Conservation (phyloP, 345 rosid species). For the Bretschneidera sinensis region DNA sequence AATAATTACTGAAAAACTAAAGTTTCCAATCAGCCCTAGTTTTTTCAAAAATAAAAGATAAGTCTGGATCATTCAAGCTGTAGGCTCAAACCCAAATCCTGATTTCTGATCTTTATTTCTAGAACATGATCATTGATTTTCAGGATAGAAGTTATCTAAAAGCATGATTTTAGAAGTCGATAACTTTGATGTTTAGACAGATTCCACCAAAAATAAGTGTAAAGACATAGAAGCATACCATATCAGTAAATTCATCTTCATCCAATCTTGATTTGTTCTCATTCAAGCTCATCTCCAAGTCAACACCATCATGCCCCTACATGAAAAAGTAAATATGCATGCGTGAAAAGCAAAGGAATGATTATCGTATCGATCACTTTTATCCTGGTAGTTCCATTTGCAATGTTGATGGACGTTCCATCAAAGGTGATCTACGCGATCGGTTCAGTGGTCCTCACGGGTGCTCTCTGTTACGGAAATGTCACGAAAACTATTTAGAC, state of each 20-base stretch:
- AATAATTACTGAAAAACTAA: no score
- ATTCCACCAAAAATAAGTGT: neutral
- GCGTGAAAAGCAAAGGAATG: neutral
- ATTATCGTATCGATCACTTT: neutral
- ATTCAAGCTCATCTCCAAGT: constrained; percentile 61
- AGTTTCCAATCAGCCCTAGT: neutral
- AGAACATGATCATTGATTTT: neutral
- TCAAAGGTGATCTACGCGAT: no score
- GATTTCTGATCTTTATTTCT: no score
- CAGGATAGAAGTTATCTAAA: neutral
- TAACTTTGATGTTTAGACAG: no score
- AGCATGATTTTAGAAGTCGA: neutral
- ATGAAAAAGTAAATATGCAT: constrained; percentile 13
- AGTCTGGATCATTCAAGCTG: neutral
- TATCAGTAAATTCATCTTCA: constrained; percentile 42
- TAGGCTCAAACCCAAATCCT: neutral
- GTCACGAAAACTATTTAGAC: no score
- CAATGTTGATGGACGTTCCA: no score
- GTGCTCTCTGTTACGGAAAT: no score
- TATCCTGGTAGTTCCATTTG: no score
- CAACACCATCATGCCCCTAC: constrained; percentile 57
- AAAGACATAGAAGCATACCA: constrained; percentile 27
- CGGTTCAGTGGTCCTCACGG: no score
- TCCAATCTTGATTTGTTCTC: constrained; percentile 44
- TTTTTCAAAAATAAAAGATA: neutral